Evolutionary conservation across 176 grass and related monocot genomes (phyloP).

Genomic region (Elaeis guineensis): DNA sequence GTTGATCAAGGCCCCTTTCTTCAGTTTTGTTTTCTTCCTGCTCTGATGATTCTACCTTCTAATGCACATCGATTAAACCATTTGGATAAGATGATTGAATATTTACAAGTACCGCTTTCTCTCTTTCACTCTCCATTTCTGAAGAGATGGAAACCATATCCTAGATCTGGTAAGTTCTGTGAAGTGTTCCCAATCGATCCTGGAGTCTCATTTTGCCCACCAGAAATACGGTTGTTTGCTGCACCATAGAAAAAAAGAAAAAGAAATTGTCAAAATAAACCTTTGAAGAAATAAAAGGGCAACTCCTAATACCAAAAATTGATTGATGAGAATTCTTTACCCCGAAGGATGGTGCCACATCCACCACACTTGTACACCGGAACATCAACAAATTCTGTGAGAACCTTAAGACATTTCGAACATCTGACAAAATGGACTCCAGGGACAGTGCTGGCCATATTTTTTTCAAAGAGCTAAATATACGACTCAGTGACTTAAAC

Average conservation of each 20-base stretch:
- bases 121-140: background rate
- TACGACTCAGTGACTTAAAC: constrained; percentile 21
- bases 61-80: too few species aligned
- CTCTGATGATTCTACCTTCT: too few species aligned
- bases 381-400: constrained; percentile 47
- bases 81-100: too few species aligned
- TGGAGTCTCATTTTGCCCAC: constrained; percentile 18
- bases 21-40: too few species aligned
- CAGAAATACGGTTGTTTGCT: constrained; percentile 44
- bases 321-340: constrained; percentile 34
- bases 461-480: constrained; percentile 2
- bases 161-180: background rate
- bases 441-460: constrained; percentile 36
- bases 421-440: constrained; percentile 62
- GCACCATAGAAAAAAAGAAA: constrained; percentile 11
- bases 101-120: background rate
- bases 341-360: constrained; percentile 56
- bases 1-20: too few species aligned
- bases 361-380: constrained; percentile 59
- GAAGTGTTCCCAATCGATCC: constrained; percentile 30
- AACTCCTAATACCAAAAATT: background rate
- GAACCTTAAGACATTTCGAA: constrained; percentile 60
- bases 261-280: background rate
- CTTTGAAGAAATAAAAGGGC: too few species aligned
- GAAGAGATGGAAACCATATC: background rate